Percentiles rank a stretch among this genome's conserved stretches.
These are phyloP conservation scores for Diospyros kaki DNA, from an alignment of 148 eudicot genomes.

Conservation along the genomic window DNA sequence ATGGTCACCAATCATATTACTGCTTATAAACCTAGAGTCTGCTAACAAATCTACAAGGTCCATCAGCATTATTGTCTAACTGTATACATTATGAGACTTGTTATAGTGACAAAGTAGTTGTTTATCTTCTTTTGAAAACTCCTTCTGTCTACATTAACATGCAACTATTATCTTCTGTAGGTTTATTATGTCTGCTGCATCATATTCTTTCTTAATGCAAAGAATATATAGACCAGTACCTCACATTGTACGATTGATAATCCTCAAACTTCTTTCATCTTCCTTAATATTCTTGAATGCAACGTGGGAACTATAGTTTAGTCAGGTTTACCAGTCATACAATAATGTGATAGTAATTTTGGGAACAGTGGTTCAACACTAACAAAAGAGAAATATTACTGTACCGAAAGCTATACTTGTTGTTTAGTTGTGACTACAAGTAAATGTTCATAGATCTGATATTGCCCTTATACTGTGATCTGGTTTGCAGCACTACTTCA, in stretches of 20 bases:
- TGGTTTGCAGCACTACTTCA: constrained; percentile 45
- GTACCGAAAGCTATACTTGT: not conserved
- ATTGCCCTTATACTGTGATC: not conserved
- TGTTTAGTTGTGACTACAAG: not conserved
- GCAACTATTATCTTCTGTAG: too few species aligned
- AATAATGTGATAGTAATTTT: not conserved
- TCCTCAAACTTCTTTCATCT: not conserved
- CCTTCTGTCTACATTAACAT: too few species aligned
- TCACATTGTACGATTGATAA: not conserved
- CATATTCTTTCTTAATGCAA: too few species aligned
- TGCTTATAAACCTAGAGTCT: too few species aligned
- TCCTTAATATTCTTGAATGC: not conserved
- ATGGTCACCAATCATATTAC: too few species aligned
- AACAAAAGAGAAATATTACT: not conserved
- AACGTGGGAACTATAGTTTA: not conserved
- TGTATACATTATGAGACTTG: too few species aligned
- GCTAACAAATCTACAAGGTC: too few species aligned
- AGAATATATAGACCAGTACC: too few species aligned
- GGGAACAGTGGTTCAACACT: not conserved
- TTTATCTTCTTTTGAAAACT: too few species aligned
- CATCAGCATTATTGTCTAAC: too few species aligned
- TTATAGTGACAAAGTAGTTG: too few species aligned
- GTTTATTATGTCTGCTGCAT: too few species aligned
- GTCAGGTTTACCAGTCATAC: not conserved
- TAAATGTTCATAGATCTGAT: not conserved